Base-by-base conservation (phyloP, 352 stramenopile species). In the Phytopythium oedochilum region DNA sequence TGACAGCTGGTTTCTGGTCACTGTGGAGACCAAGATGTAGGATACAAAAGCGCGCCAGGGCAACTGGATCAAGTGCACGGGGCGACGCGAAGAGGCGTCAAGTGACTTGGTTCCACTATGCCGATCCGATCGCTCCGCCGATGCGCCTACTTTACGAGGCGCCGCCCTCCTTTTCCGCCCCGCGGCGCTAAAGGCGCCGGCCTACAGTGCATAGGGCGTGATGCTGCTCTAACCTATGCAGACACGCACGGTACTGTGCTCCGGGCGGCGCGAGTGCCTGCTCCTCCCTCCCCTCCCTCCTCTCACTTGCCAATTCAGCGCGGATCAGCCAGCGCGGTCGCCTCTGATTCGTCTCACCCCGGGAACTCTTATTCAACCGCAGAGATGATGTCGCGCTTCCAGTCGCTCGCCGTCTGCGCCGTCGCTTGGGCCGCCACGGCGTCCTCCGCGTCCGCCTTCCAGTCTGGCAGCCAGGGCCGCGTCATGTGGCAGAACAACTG, bases 401-500 rank as follows among this genome's bases (percentile, higher is more conserved):
- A 29, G 31, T 53, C 47, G 4, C 12, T 53, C 31, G 29, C 34
- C 31, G 31, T 40, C 8, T 38, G 31, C n/a, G 47, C 47, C 47
- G 47, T 31, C 50, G 47, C 46, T 17, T 18, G 68, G 28, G 48
- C 28, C 2, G 36, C 49, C 43, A 55, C 55, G 8, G 40, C 66
- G 20, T 32, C 54, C 7, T 31, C 0, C n/a, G 39, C 46, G 38
- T 23, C 44, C 18, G 57, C 40, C n/a, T 68, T 64, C n/a, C 54
- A 64, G 23, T 28, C 61, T 5, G 60, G 60, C 17, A 75, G 63
- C 42, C 22, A 28, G 14, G 53, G 54, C 15, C 53, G 59, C 44
- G 54, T 64, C 23, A 64, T 67, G 61, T 70, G 61, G 57, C 44
- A 60, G 23, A 58, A 36, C 40, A 64, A 70, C 29, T 69, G 57